Percentiles rank a stretch among this genome's conserved stretches.
These are phyloP conservation scores for Coemansia asiatica DNA, from an alignment of 192 early-diverging fungal species.

Conservation along the genomic window DNA sequence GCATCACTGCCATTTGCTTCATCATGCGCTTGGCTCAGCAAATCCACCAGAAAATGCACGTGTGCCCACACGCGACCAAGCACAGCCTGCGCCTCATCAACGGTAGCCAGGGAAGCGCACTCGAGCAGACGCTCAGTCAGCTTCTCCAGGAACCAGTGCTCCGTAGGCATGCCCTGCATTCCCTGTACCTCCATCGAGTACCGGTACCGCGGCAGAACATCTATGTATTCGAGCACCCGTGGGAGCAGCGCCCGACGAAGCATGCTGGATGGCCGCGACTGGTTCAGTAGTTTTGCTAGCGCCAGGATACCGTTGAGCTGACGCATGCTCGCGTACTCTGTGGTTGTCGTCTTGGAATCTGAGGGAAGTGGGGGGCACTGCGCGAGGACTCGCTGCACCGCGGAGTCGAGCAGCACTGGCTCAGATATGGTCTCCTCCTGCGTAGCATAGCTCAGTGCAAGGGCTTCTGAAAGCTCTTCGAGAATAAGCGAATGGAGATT, in stretches of 20 bases:
- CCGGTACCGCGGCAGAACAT: constrained; percentile 28
- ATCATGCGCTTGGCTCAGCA: constrained; percentile 5
- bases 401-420: constrained; percentile 19
- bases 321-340: constrained; percentile 14
- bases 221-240: constrained; percentile 40
- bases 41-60: constrained; percentile 21
- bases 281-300: constrained; percentile 44
- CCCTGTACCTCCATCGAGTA: neutral
- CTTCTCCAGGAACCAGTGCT: constrained; percentile 36
- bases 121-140: constrained; percentile 35
- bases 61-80: constrained; percentile 37
- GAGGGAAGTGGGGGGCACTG: constrained; percentile 38
- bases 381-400: constrained; percentile 20
- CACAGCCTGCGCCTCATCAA: constrained; percentile 13
- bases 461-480: constrained; percentile 50
- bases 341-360: neutral
- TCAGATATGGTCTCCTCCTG: neutral
- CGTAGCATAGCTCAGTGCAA: constrained; percentile 23
- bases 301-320: constrained; percentile 54
- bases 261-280: constrained; percentile 7
- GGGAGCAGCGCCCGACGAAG: constrained; percentile 24
- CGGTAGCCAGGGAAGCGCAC: constrained; percentile 23
- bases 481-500: constrained; percentile 55
- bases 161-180: constrained; percentile 9
- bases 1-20: constrained; percentile 6